Evolutionary conservation across 352 stramenopile genomes (phyloP).

Genomic region (Phytophthora pinifolia): DNA sequence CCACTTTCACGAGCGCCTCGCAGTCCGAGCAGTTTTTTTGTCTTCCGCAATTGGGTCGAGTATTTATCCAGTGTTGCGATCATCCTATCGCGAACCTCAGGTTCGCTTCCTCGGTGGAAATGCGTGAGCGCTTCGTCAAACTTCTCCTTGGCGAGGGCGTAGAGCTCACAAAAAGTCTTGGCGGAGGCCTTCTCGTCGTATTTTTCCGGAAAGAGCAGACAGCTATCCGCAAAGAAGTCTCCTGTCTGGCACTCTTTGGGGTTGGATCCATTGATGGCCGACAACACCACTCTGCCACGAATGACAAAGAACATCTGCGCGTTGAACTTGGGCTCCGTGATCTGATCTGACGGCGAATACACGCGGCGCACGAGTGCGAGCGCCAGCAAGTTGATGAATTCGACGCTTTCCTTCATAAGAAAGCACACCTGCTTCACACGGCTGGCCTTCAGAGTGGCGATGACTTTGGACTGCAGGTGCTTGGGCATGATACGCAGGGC

Average conservation of each 20-base stretch:
- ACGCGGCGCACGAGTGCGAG: slow-evolving; percentile 54
- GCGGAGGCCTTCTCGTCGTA: slow-evolving; percentile 74
- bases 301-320: slow-evolving; percentile 81
- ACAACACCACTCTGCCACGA: slow-evolving; percentile 54
- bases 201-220: slow-evolving; percentile 51
- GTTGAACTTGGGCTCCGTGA: slow-evolving; percentile 77
- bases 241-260: slow-evolving; percentile 64
- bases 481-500: slow-evolving; percentile 56
- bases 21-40: slow-evolving; percentile 71
- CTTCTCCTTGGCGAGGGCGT: slow-evolving; percentile 63
- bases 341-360: slow-evolving; percentile 61
- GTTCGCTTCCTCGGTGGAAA: slow-evolving; percentile 53
- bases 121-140: slow-evolving; percentile 62
- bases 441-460: slow-evolving; percentile 65
- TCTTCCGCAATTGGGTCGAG: slow-evolving; percentile 70
- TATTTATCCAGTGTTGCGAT: slow-evolving; percentile 54
- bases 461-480: slow-evolving; percentile 61
- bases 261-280: slow-evolving; percentile 46
- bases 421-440: slow-evolving; percentile 74
- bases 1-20: slow-evolving; percentile 38
- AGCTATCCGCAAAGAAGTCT: slow-evolving; percentile 73
- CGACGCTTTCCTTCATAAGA: slow-evolving; percentile 69
- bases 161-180: slow-evolving; percentile 84
- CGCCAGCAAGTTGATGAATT: slow-evolving; percentile 72
- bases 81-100: slow-evolving; percentile 41